Base-by-base conservation (phyloP, 306 rosid genomes). In the Quillaja saponaria region DNA sequence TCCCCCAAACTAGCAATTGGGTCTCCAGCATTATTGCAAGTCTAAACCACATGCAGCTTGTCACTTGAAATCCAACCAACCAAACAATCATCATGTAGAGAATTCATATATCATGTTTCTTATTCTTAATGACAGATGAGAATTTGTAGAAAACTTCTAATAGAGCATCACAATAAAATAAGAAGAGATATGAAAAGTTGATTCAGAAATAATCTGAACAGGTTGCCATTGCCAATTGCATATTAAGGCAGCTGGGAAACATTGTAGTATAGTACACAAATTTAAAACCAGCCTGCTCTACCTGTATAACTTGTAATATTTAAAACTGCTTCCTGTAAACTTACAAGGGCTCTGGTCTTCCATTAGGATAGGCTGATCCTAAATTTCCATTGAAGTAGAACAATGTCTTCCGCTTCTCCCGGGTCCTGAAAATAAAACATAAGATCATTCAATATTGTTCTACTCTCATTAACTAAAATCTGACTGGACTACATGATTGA, bases 331-430 rank as follows among this genome's bases (percentile, higher is more conserved):
- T 38, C 33, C 40, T 34, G 53, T 13, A 66, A 69, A 74, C 97
- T 85, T 84, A 91, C 96, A 83, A 56, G 49, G 73, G 68, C 78
- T 87, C 90, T 0, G 88, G 87, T 73, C 97, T 82, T 74, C 96
- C 95, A 6, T 59, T 25, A 40, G 67, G 18, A 62, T 87, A 87
- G 38, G 96, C 95, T 1, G 91, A 81, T 51, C 97, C 97, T 35
- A 91, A 83, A 76, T 91, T 91, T 71, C 97, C 96, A 10, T 87
- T 84, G 80, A 91, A 91, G 81, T 76, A 91, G 77, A 91, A 91
- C 45, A 91, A 66, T 1, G 84, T 84, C 78, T 87, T 87, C 61
- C 95, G 89, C 73, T 61, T 50, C 58, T 85, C 95, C 42, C 44
- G 78, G n/a, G 94, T 65, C 80, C 97, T 91, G 83, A 67, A 77